Base-by-base conservation (phyloP, 805 yeast species). In the Saturnispora sanitii region DNA sequence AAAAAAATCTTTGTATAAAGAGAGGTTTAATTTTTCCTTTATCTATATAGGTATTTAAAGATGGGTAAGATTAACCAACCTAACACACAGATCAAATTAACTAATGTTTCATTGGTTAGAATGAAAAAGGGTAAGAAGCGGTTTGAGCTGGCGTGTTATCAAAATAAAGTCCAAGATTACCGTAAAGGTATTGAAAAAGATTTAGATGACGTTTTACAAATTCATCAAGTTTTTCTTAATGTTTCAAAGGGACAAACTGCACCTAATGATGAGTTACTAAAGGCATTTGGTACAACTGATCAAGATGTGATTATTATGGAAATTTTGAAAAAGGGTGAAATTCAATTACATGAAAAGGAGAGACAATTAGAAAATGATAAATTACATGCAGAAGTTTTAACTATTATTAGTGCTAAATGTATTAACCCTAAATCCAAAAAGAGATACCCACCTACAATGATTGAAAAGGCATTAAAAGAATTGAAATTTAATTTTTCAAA, bases 191-290 rank as follows among this genome's bases (percentile, higher is more conserved):
- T 84, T 57, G 98, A 92, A 55, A 90, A 85, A 50, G 96, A 92
- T 57, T 59, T 92, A 7, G 97, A 92, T 63, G 98, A 92, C 56
- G 98, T 92, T 2, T 66, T 92, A 28, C 98, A 92, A 58, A 86
- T 92, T 40, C 95, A 87, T n/a, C 95, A 83, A 58, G 94, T 92
- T 1, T 92, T 92, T 54, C 58, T 77, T 27, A 92, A 92, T 55
- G 97, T 88, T 0, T 85, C 95, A 13, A 92, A 92, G 55, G 98
- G 98, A 2, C 86, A 78, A 47, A 88, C 84, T 1, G 97, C 97
- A 3, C 78, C 88, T 15, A 75, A 82, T 49, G 95, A 85, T 8
- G 96, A 90, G 44, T 65, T 92, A 18, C 64, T 71, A 47, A 70
- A 75, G 41, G 69, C 80, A 2, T 90, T 92, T 57, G 87, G 82